These are phyloP conservation scores for Juglanconis oblonga DNA, from an alignment of 2,329 filamentous ascomycete species.

Conservation along the genomic window DNA sequence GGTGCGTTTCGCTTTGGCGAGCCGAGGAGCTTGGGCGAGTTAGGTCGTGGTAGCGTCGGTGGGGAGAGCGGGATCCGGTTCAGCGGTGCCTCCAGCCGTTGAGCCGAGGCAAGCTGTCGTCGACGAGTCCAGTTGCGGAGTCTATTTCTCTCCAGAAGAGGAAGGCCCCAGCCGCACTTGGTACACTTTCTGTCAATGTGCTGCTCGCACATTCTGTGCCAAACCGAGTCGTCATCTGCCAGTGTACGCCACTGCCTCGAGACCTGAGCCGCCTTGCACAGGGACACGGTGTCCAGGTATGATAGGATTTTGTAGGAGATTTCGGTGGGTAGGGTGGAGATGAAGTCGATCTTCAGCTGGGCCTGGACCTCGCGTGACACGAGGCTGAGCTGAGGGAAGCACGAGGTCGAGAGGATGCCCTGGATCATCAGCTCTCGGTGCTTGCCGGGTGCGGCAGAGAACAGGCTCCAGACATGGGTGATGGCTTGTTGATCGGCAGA, in stretches of 20 bases:
- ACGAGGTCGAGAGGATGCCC: slow-evolving; percentile 93
- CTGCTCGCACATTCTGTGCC: slow-evolving; percentile 98
- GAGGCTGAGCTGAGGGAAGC: slow-evolving; percentile 93
- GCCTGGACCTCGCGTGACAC: slow-evolving; percentile 89
- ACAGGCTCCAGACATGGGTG: slow-evolving; percentile 95
- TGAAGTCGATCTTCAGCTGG: slow-evolving; percentile 95
- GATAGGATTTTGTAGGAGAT: slow-evolving; percentile 91
- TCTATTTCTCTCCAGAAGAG: slow-evolving; percentile 82
- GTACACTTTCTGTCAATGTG: slow-evolving; percentile 92
- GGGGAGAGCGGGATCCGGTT: slow-evolving; percentile 22
- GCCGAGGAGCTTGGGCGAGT: slow-evolving; percentile 22
- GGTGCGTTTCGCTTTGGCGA: slow-evolving; percentile 33
- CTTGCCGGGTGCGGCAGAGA: slow-evolving; percentile 90
- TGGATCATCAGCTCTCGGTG: slow-evolving; percentile 96
- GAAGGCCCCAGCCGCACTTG: slow-evolving; percentile 93
- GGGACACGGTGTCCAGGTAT: slow-evolving; percentile 86
- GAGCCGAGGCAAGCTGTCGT: slow-evolving; percentile 59
- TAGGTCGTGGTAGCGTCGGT: slow-evolving; percentile 28
- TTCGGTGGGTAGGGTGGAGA: slow-evolving; percentile 83
- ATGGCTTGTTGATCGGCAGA: slow-evolving; percentile 90
- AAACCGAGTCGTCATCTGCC: slow-evolving; percentile 96
- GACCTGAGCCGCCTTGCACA: slow-evolving; percentile 95
- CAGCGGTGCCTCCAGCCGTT: slow-evolving; percentile 22
- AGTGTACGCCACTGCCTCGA: slow-evolving; percentile 82
- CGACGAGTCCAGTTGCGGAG: slow-evolving; percentile 83